Percentiles rank a stretch among this genome's conserved stretches.
phyloP scores from a whole-genome alignment of 2,329 filamentous ascomycete species.

The Xylaria multiplex region DNA sequence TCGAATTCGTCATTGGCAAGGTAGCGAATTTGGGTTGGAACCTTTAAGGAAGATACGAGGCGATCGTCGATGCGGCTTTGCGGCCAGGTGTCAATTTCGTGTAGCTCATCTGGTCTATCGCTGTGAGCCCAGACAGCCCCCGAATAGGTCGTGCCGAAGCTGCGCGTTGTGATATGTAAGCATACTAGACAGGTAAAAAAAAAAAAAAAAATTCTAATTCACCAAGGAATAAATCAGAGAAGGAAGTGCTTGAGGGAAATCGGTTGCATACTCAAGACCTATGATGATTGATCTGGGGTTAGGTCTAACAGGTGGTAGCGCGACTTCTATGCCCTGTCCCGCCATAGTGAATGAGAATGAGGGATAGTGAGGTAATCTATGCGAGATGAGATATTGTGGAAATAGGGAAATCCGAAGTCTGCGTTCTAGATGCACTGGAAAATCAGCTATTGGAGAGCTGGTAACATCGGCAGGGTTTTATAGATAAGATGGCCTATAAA shows the following conservation, averaged over 20 bases:
- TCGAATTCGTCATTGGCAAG: constrained; percentile 52
- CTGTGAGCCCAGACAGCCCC: constrained; percentile 64
- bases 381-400: not conserved
- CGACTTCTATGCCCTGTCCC: not conserved
- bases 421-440: not conserved
- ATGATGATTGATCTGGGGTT: constrained; percentile 1
- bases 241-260: not conserved
- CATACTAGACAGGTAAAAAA: not conserved
- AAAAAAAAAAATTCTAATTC: no score
- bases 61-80: constrained; percentile 41
- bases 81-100: constrained; percentile 59
- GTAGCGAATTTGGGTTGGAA: constrained; percentile 61
- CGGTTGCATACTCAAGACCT: constrained; percentile 18
- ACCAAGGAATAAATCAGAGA: not conserved
- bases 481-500: not conserved
- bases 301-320: not conserved
- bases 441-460: not conserved
- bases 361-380: no score
- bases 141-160: constrained; percentile 66
- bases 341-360: not conserved
- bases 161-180: not conserved
- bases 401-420: no score
- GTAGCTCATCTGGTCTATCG: constrained; percentile 53
- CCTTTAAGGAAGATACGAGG: constrained; percentile 54
- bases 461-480: not conserved